Base-by-base conservation (phyloP, 2,329 filamentous ascomycete genomes). In the Fonsecaea pedrosoi region DNA sequence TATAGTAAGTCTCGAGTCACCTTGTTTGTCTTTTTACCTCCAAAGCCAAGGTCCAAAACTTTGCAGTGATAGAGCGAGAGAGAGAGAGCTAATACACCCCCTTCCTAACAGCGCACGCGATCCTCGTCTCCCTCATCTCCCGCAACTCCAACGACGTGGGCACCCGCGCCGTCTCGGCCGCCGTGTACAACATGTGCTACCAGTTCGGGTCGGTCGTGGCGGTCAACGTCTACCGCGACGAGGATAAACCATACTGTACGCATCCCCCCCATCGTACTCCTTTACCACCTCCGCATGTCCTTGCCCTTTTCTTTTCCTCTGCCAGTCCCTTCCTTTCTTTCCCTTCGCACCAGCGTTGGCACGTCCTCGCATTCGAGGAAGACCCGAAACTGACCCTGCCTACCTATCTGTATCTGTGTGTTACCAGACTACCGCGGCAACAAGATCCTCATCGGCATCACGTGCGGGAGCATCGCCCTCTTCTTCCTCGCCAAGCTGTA, bases 161-260 rank as follows among this genome's bases (percentile, higher is more conserved):
- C 15, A 77, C 77, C 5, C 74, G 79, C n/a, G 77, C 78, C 0
- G 77, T 81, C 25, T 73, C 77, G 9, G 75, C 74, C 40, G 75
- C 78, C 9, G 60, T 78, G 59, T 81, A 81, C 64, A 80, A 80
- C 67, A 80, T 81, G 76, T 75, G 70, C 61, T 72, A 74, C 15
- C 79, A 81, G 58, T 63, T 73, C 6, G 75, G 73, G 1, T 73
- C 66, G n/a, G 75, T 81, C 42, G 77, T 79, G 37, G 71, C 72
- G 6, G 75, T 75, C 0, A 79, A 78, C 42, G 50, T 85, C 67
- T 85, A 85, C 69, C 79, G 83, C 30, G 72, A 75, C 2, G 78
- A 82, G 62, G 86, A 89, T 64, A 79, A 80, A 8, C 86, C 86
- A 0, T 84, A 85, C 71, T 89, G 66, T 68, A 86, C 40, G 62